Evolutionary conservation across 1,284 basidiomycete species (phyloP).

Genomic region (Leccinum proliferum): DNA sequence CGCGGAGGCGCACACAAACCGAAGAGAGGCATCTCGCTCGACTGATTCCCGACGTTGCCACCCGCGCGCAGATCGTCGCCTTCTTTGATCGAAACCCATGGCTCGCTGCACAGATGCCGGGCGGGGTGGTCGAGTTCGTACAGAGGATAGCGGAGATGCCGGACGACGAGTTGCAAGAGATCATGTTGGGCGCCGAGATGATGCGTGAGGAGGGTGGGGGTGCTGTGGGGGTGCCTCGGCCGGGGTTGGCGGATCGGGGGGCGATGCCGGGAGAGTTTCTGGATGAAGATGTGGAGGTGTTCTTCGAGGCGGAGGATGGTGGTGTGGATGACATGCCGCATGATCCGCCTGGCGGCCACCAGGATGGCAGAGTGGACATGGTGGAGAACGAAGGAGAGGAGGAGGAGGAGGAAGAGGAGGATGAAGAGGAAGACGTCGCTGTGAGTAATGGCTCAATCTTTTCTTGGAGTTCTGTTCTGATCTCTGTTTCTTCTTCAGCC

Average conservation of each 20-base stretch:
- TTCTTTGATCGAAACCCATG: constrained; percentile 14
- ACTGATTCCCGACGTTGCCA: constrained; percentile 50
- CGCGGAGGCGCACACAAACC: constrained; percentile 36
- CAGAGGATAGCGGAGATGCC: constrained; percentile 53
- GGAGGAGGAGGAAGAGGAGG: constrained; percentile 3
- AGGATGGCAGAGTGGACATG: constrained; percentile 31
- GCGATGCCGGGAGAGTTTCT: constrained; percentile 33
- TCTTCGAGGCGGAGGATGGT: constrained; percentile 22
- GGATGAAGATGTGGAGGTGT: constrained; percentile 18
- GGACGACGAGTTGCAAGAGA: constrained; percentile 53
- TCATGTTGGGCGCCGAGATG: constrained; percentile 43
- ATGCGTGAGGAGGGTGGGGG: constrained; percentile 25
- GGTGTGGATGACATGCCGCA: constrained; percentile 12
- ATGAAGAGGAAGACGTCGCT: constrained; percentile 40
- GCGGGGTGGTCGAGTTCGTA: constrained; percentile 52
- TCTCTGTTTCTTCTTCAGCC: constrained; percentile 35
- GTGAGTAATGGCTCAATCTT: constrained; percentile 31
- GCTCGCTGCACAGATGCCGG: constrained; percentile 56
- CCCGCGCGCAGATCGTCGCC: constrained; percentile 51
- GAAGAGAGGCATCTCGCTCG: constrained; percentile 48
- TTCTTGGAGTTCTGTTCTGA: neutral
- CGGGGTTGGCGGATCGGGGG: constrained; percentile 32
- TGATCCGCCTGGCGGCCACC: constrained; percentile 9
- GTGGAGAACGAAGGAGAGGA: constrained; percentile 31
- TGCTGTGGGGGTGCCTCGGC: constrained; percentile 32